phyloP scores from a whole-genome alignment of 2,329 filamentous ascomycete species.

The Scorias spongiosa region DNA sequence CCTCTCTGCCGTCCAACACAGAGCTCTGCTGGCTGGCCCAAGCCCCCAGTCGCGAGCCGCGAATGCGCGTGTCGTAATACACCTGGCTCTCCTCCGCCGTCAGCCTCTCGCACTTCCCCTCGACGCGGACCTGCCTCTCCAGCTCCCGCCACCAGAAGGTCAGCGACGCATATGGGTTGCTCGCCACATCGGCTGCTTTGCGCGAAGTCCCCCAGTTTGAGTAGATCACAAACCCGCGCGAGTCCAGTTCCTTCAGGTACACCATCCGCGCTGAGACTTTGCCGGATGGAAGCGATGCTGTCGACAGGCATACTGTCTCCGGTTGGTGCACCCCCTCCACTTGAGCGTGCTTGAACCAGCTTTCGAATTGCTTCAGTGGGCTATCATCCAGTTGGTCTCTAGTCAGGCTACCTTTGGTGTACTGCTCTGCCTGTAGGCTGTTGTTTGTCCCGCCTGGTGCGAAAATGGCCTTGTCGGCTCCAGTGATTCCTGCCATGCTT shows the following conservation, averaged over 20 bases:
- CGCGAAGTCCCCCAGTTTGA: conserved; percentile 73
- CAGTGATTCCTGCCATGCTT: background rate
- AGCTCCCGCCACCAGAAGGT: conserved; percentile 82
- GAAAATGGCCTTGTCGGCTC: conserved; percentile 32
- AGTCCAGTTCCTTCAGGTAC: conserved; percentile 90
- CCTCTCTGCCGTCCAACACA: conserved; percentile 47
- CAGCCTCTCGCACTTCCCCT: conserved; percentile 58
- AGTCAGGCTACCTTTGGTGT: conserved; percentile 50
- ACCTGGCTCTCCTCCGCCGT: conserved; percentile 53
- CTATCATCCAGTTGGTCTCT: conserved; percentile 43
- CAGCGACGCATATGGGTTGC: conserved; percentile 64
- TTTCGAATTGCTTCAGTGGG: conserved; percentile 73
- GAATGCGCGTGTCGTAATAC: conserved; percentile 50
- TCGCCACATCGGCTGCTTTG: conserved; percentile 50
- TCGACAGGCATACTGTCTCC: conserved; percentile 78
- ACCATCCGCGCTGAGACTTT: conserved; percentile 74
- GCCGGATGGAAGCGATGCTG: conserved; percentile 67
- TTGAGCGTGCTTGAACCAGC: conserved; percentile 70
- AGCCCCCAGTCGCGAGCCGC: conserved; percentile 73
- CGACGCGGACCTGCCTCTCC: conserved; percentile 82
- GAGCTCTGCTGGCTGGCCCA: conserved; percentile 87
- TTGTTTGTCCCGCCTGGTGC: conserved; percentile 46
- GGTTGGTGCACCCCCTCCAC: conserved; percentile 51
- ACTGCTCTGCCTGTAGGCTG: conserved; percentile 58
- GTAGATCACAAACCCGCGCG: conserved; percentile 75